Conservation (phyloP, 2,329 filamentous ascomycete species). For the Botryotinia narcissicola region DNA sequence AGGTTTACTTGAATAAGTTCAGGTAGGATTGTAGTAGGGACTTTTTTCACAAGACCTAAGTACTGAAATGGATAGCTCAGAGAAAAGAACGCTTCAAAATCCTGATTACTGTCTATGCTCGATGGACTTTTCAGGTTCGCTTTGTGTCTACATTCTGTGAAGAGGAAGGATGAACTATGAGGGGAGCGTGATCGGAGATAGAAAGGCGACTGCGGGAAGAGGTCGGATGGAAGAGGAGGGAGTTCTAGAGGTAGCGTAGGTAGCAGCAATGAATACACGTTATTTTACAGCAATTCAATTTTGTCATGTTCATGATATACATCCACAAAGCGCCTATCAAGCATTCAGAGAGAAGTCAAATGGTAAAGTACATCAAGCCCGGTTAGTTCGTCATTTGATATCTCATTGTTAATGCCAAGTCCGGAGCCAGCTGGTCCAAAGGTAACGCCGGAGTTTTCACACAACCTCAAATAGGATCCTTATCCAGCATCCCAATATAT, state of each 20-base stretch:
- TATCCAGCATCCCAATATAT: background rate
- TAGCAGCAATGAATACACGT: background rate
- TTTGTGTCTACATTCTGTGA: constrained; percentile 13
- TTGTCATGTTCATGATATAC: background rate
- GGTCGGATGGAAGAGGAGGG: too few species aligned
- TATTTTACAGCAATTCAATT: background rate
- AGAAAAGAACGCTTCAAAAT: constrained; percentile 15
- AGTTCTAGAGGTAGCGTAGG: background rate
- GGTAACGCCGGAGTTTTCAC: background rate
- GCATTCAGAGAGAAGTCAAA: rapidly evolving
- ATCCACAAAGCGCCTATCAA: background rate
- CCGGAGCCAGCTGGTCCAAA: background rate
- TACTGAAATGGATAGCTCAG: constrained; percentile 18
- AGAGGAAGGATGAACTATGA: background rate
- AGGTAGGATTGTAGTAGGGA: constrained; percentile 11
- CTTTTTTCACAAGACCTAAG: background rate
- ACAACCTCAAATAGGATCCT: background rate
- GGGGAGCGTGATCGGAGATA: background rate
- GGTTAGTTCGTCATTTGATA: background rate
- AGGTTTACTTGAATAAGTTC: background rate
- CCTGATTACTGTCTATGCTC: constrained; percentile 13
- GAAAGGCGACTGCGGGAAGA: background rate
- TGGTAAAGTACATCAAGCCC: background rate
- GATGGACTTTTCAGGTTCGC: constrained; percentile 17
- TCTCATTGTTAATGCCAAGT: background rate